Evolutionary conservation across 352 stramenopile species (phyloP).

Genomic region (Globisporangium lucens): DNA sequence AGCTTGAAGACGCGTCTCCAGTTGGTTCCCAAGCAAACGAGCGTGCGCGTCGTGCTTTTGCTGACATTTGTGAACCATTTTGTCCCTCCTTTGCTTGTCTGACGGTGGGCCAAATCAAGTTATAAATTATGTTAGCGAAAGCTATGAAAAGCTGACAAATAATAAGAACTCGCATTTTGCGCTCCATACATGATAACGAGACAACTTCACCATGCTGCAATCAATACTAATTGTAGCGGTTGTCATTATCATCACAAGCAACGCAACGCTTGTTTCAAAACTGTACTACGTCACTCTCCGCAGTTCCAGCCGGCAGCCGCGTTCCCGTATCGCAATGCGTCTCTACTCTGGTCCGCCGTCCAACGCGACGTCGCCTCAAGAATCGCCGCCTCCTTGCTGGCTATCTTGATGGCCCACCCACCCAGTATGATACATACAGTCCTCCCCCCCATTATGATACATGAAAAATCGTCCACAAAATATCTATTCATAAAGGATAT

Average conservation of each 20-base stretch:
- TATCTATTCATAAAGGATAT: no score
- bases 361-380: background rate
- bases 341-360: background rate
- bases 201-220: background rate
- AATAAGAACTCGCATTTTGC: background rate
- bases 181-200: background rate
- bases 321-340: background rate
- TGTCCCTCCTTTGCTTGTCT: background rate
- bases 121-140: background rate
- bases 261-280: background rate
- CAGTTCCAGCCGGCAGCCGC: background rate
- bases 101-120: background rate
- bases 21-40: conserved; percentile 2
- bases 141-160: background rate
- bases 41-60: background rate
- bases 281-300: background rate
- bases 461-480: no score
- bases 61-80: background rate
- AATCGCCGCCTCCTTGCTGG: background rate
- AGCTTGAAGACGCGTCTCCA: background rate
- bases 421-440: no score
- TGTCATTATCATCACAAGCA: background rate
- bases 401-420: background rate
- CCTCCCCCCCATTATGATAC: no score
- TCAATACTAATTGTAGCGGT: background rate